Percentiles rank a stretch among this genome's conserved stretches.
These are phyloP conservation scores for Asterochloris erici DNA, from an alignment of 139 green algal genomes.

Conservation along the genomic window DNA sequence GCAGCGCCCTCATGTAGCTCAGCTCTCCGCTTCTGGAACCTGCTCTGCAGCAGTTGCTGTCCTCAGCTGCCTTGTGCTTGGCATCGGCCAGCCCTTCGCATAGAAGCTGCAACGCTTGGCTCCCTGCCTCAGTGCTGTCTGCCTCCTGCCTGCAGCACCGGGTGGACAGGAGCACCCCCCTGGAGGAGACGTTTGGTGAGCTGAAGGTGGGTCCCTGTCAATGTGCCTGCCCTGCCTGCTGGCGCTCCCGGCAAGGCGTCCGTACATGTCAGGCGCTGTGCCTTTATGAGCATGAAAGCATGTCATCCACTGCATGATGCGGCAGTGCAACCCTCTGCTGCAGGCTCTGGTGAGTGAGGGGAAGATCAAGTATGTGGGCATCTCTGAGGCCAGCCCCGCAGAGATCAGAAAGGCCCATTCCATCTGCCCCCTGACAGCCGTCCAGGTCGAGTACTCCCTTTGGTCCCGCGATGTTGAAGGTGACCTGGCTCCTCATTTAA, in stretches of 20 bases:
- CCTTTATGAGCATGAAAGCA: too few relatives aligned
- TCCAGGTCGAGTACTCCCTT: constrained; percentile 69
- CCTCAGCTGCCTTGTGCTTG: too few relatives aligned
- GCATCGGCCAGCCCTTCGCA: too few relatives aligned
- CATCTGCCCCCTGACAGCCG: constrained; percentile 59
- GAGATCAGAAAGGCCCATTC: constrained; percentile 63
- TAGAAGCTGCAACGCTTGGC: too few relatives aligned
- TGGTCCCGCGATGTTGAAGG: constrained; percentile 61
- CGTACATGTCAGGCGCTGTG: too few relatives aligned
- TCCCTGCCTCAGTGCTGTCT: too few relatives aligned
- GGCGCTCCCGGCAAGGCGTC: neutral
- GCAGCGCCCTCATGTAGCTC: too few relatives aligned
- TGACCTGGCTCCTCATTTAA: too few relatives aligned
- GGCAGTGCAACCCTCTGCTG: too few relatives aligned
- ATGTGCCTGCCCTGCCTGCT: neutral
- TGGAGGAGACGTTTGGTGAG: constrained; percentile 58
- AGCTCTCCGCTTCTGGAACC: too few relatives aligned
- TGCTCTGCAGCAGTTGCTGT: too few relatives aligned
- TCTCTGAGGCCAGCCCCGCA: constrained; percentile 58
- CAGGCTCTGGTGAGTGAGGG: constrained; percentile 58
- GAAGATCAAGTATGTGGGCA: constrained; percentile 72
- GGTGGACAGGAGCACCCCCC: constrained; percentile 50
- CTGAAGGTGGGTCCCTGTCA: constrained; percentile 37
- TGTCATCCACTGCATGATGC: too few relatives aligned
- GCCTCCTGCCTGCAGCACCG: constrained; percentile 15